phyloP scores from a whole-genome alignment of 139 green algal genomes.

The Chlorella sp. region DNA sequence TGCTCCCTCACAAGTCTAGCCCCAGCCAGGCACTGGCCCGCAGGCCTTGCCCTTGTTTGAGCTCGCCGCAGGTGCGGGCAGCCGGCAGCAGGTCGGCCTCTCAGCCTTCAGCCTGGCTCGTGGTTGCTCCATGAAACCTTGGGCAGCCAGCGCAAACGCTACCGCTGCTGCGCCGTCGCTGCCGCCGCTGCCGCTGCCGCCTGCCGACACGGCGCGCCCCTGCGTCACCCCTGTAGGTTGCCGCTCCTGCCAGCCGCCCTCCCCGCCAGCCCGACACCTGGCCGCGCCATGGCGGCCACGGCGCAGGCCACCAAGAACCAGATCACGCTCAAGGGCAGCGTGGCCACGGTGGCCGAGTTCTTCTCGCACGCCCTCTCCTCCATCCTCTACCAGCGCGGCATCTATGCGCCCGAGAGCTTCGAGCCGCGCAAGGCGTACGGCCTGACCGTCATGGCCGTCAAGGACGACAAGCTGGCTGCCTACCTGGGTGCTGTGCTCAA shows the following conservation, averaged over 20 bases:
- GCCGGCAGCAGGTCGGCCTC: too few species aligned
- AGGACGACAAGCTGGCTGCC: slow-evolving; percentile 72
- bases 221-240: not conserved
- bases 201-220: not conserved
- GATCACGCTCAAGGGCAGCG: slow-evolving; percentile 90
- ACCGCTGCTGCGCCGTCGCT: not conserved
- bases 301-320: slow-evolving; percentile 63
- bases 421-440: slow-evolving; percentile 91
- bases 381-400: slow-evolving; percentile 97
- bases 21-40: too few species aligned
- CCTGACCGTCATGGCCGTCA: slow-evolving; percentile 87
- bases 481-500: slow-evolving; percentile 86
- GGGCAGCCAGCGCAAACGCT: too few species aligned
- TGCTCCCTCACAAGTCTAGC: too few species aligned
- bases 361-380: slow-evolving; percentile 93
- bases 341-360: slow-evolving; percentile 92
- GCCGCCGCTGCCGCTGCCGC: not conserved
- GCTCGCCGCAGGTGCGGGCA: too few species aligned
- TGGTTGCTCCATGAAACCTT: too few species aligned
- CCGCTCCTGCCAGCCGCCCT: not conserved
- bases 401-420: slow-evolving; percentile 94
- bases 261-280: not conserved
- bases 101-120: too few species aligned
- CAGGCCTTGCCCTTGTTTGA: too few species aligned
- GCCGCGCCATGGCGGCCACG: slow-evolving; percentile 8